Percentiles rank a stretch among this genome's conserved stretches.
Conservation (phyloP, 169 alveolate genomes). For the Perkinsus chesapeaki region DNA sequence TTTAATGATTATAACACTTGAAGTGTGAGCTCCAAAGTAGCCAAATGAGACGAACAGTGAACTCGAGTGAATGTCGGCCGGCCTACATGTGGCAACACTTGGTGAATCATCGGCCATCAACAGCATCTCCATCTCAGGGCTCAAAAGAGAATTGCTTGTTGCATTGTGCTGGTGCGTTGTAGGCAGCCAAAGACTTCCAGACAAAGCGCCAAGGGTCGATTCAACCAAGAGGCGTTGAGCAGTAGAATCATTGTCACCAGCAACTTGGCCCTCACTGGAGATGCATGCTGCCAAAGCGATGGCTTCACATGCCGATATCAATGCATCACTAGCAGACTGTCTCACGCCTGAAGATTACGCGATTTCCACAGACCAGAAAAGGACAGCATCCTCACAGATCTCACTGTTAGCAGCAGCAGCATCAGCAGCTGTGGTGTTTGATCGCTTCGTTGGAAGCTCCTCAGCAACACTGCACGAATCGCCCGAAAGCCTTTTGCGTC, state of each 20-base stretch:
- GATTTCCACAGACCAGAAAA: too few relatives aligned
- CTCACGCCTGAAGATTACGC: too few relatives aligned
- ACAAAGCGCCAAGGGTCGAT: not conserved
- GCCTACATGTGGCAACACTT: not conserved
- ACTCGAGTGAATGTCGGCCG: too few relatives aligned
- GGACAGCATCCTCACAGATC: not conserved
- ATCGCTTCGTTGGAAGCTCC: not conserved
- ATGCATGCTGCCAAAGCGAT: not conserved
- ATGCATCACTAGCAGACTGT: too few relatives aligned
- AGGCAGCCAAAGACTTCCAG: not conserved
- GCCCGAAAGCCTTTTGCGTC: not conserved
- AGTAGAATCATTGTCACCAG: too few relatives aligned
- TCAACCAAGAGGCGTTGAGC: too few relatives aligned
- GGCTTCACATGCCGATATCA: not conserved
- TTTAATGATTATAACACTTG: too few relatives aligned
- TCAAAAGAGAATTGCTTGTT: too few relatives aligned
- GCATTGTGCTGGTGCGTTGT: not conserved
- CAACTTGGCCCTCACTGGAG: too few relatives aligned
- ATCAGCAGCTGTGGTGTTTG: not conserved
- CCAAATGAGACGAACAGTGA: too few relatives aligned
- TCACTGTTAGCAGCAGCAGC: not conserved
- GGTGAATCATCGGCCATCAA: not conserved
- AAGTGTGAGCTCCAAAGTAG: too few relatives aligned
- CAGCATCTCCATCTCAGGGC: not conserved
- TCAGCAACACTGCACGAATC: not conserved